Evolutionary conservation across 345 rosid species (phyloP), one percentile per base, ranked within the genome.

Genomic region (Moricandia moricandioides): DNA sequence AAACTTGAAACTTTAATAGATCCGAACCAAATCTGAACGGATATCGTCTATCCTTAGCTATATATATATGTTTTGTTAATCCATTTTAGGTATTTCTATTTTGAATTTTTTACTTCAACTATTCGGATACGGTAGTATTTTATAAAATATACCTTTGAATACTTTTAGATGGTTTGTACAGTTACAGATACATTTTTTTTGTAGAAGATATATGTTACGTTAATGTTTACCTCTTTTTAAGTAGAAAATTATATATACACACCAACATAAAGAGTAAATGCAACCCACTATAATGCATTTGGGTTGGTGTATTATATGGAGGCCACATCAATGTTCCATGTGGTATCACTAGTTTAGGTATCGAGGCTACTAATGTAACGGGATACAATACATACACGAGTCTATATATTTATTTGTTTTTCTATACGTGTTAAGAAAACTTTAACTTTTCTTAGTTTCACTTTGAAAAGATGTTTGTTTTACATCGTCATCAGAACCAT

Each of bases 301-400:
- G 62, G 35, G 62, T 67, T 66, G 78, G 78, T 75, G 51, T 57
- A 75, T 67, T 67, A 75, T 26, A 75, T 74, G 78, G 78, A 66
- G 78, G 78, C 72, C 18, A 66, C 78, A 74, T 74, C 60, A 75
- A 75, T 67, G 78, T 67, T 58, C 78, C 78, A 67, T 16, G 78
- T 75, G 68, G 31, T 60, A 59, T 67, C 40, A 59, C 62, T 58
- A 58, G 61, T 57, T 67, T 74, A 33, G 67, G 67, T 58, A 59
- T 67, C 35, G 72, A 74, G 60, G 14, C 39, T 67, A 26, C 62
- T 45, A 14, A 75, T 34, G 26, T 10, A 75, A 49, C 21, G 30
- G 62, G 35, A 34, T 54, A 67, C 16, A 49, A 67, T 74, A 67
- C 59, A 75, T 66, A 57, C 13, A 47, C 4, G 40, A 16, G 21